These are phyloP conservation scores for Chlorella sorokiniana DNA, from an alignment of 139 green algal genomes.

Conservation along the genomic window DNA sequence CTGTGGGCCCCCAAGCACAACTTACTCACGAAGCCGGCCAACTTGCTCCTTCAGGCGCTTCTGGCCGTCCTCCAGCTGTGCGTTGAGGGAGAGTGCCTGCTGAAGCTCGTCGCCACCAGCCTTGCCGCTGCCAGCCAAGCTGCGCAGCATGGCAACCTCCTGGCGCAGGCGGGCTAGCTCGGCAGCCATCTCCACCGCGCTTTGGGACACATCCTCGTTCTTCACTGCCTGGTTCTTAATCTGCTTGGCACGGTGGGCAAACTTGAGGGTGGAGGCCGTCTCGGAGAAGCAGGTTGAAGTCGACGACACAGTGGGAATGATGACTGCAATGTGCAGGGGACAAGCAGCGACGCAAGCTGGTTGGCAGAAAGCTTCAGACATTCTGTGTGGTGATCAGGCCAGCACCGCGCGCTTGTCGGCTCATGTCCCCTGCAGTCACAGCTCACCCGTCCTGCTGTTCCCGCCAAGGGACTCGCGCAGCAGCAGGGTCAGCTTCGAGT, in stretches of 20 bases:
- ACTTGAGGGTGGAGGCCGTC: slow-evolving; percentile 60
- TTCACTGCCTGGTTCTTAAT: slow-evolving; percentile 53
- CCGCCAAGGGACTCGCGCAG: slow-evolving; percentile 39
- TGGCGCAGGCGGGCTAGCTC: slow-evolving; percentile 45
- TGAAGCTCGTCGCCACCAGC: slow-evolving; percentile 20
- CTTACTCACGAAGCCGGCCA: slow-evolving; percentile 1
- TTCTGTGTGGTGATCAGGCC: too few species aligned
- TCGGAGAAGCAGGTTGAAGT: slow-evolving; percentile 41
- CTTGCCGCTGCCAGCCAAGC: background rate
- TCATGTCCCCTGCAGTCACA: background rate
- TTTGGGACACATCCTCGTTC: slow-evolving; percentile 56
- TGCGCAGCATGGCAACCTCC: slow-evolving; percentile 28
- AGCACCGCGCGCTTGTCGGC: background rate
- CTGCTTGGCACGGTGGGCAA: slow-evolving; percentile 55
- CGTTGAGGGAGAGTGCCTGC: slow-evolving; percentile 12
- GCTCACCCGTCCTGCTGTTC: slow-evolving; percentile 22
- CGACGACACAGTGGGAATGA: slow-evolving; percentile 67
- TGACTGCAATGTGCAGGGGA: slow-evolving; percentile 23
- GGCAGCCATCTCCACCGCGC: slow-evolving; percentile 22
- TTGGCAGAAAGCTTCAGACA: too few species aligned
- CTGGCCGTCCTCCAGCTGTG: slow-evolving; percentile 3
- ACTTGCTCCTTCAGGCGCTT: slow-evolving; percentile 27
- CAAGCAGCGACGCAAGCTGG: background rate
- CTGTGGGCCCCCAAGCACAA: background rate
- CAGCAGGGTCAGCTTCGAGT: slow-evolving; percentile 67